Percentiles rank a stretch among this genome's conserved stretches.
These are phyloP conservation scores for Eucalyptus decipiens DNA, from an alignment of 345 rosid species.

Conservation along the genomic window DNA sequence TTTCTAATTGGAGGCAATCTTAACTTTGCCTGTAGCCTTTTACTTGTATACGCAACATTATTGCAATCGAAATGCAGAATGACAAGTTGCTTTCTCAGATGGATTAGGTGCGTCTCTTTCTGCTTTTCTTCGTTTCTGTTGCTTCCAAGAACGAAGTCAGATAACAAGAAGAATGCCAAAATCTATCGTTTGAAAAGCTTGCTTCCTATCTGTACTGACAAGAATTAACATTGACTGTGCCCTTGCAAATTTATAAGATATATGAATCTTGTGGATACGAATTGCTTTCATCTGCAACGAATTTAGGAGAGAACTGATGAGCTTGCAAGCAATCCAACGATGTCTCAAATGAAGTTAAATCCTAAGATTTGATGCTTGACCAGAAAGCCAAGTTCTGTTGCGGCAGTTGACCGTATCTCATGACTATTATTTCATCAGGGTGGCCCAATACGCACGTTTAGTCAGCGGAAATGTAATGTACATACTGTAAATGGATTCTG, in stretches of 20 bases:
- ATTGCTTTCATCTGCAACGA: neutral
- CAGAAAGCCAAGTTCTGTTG: neutral
- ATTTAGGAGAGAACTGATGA: neutral
- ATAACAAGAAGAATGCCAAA: neutral
- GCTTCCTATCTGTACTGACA: neutral
- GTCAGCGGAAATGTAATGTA: neutral
- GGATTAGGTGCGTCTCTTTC: neutral
- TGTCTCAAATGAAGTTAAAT: neutral
- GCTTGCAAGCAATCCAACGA: neutral
- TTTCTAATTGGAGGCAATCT: neutral
- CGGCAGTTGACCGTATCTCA: neutral
- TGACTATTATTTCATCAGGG: neutral
- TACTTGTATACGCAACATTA: neutral
- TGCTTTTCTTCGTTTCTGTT: neutral
- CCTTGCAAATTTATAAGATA: neutral
- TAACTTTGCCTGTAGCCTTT: neutral
- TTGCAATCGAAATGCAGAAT: neutral
- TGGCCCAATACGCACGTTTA: neutral
- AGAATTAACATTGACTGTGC: neutral
- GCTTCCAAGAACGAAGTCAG: neutral
- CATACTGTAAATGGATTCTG: neutral
- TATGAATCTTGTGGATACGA: neutral
- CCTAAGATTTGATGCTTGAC: neutral
- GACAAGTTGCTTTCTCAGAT: neutral
- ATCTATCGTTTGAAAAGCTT: neutral